phyloP scores from a whole-genome alignment of 1,139 yeast genomes.

The Yamadazyma epiphylla region DNA sequence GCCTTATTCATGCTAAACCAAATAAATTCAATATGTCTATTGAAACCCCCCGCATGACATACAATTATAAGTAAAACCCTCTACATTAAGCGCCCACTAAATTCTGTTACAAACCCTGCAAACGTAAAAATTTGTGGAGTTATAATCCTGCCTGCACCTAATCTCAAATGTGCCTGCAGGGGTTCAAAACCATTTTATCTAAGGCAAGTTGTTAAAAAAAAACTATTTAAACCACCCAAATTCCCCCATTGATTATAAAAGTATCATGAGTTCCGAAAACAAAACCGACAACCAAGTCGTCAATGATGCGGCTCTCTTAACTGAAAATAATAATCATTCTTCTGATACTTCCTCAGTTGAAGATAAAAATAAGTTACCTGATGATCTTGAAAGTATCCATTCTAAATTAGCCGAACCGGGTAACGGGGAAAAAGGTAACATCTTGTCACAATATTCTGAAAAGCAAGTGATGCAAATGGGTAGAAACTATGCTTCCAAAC shows the following conservation, averaged over 20 bases:
- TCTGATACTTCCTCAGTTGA: conserved; percentile 13
- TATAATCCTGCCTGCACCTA: too few relatives aligned
- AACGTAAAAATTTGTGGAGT: too few relatives aligned
- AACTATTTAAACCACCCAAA: neutral
- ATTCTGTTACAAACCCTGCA: too few relatives aligned
- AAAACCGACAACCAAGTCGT: too few relatives aligned
- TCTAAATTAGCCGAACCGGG: conserved; percentile 20
- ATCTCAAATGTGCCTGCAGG: too few relatives aligned
- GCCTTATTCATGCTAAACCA: too few relatives aligned
- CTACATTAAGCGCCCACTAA: too few relatives aligned
- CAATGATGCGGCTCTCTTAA: conserved; percentile 2
- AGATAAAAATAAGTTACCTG: conserved; percentile 14
- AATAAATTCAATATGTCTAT: too few relatives aligned
- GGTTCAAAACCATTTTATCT: too few relatives aligned
- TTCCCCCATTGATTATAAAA: neutral
- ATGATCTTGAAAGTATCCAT: conserved; percentile 23
- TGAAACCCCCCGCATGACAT: too few relatives aligned
- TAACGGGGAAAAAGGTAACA: conserved; percentile 45
- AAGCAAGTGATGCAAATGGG: conserved; percentile 72
- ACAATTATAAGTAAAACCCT: too few relatives aligned
- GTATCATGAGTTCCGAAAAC: conserved; percentile 1
- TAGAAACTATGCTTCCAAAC: conserved; percentile 57
- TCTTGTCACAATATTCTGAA: conserved; percentile 59
- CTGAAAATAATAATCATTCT: conserved; percentile 12
- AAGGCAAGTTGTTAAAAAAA: neutral